Base-by-base conservation (phyloP, 768 basidiomycete genomes). In the Boletellus sp. region DNA sequence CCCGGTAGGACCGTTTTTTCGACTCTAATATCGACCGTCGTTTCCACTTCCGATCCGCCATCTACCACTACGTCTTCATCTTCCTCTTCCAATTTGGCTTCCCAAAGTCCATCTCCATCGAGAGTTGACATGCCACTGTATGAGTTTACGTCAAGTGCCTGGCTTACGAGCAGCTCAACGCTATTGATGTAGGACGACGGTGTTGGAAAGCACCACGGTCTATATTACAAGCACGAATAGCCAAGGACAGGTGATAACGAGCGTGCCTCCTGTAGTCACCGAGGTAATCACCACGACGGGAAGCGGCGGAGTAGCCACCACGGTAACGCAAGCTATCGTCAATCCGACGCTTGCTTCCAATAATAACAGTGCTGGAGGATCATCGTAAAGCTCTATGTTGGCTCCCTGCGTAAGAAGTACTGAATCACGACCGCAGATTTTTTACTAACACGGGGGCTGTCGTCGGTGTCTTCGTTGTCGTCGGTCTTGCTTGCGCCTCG, bases 391-490 rank as follows among this genome's bases (percentile, higher is more conserved):
- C 32, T 52, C 51, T 34, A 6, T 20, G 16, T 59, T 26, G 35
- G 36, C 35, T 40, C 39, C 31, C 42, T 32, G 4, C 15, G 16
- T 40, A 15, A 22, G 13, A 17, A 35, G 31, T 43, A 31, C 54
- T 59, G 42, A 57, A 44, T 16, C 36, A 54, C n/a, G 26, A 28
- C 6, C 38, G 16, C 50, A 90, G 88, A 48, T 98, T 96, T 72
- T 94, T 95, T 69, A 67, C 67, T 43, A 90, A 95, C 63, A 88
- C 85, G 20, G 92, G 92, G 17, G 94, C 93, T 11, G 93, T 97
- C 3, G 87, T 87, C 1, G 95, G 90, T 39, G 89, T 93, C 8
- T 98, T 96, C 60, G 81, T 91, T 34, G 83, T 93, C 15, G 89
- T 94, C 16, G 94, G 93, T 24, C 75, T 98, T 17, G 85, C 90